Evolutionary conservation across 148 eudicot genomes (phyloP), one percentile per base, ranked within the genome.

Genomic region (Dianthus caryophyllus): DNA sequence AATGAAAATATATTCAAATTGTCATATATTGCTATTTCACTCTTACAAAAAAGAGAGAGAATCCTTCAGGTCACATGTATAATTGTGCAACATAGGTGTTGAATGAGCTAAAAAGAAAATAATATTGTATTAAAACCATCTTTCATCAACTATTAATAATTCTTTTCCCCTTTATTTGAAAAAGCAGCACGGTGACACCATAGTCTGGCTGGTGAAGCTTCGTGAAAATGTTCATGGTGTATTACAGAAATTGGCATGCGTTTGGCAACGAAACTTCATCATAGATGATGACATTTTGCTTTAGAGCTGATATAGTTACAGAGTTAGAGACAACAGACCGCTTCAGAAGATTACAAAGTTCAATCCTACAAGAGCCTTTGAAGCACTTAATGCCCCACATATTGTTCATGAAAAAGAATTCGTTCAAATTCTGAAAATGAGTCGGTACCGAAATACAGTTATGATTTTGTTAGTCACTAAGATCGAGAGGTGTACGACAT

Each of bases 1-100:
- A 43, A n/a, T 59, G 27, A 46, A 66, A 65, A 20, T 50, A 55
- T 27, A 24, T 31, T 41, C 10, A 62, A 39, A 59, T n/a, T 27
- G 27, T 24, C 38, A 44, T 27, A 27, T 13, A 17, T 2, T 15
- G 24, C 49, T 61, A 22, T 41, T 1, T 22, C 30, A 22, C 27
- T 61, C 49, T 41, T 21, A 17, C 20, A 41, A 4, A n/a, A 62
- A 6, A 24, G 51, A 63, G 4, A 27, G 11, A 11, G 20, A 61
- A 43, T 43, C 52, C 26, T 51, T 39, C 5, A 13, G 49, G 22
- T 25, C 3, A 39, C 21, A 24, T 17, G n/a, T 18, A 25, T 71
- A 39, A 38, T 33, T 26, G 20, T 51, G 48, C 18, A 71, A 51
- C 39, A 48, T 41, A 8, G 1, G 9, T 20, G 21, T 27, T 33